Conservation (phyloP, 768 basidiomycete species). For the Suillus paluster region DNA sequence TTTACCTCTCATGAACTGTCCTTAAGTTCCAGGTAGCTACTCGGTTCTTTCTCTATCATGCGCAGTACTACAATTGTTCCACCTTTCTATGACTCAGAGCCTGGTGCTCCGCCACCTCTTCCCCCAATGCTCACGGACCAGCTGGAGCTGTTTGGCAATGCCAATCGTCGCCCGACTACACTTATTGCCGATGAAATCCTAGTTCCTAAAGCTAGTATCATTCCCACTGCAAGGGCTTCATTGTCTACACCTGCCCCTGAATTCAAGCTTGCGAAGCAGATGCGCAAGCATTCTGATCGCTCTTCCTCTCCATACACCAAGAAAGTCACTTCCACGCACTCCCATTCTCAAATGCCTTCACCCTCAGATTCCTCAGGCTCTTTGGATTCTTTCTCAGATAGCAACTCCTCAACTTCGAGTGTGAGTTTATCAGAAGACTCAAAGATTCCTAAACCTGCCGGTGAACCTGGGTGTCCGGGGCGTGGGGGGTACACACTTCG, state of each 20-base stretch:
- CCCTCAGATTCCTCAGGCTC: neutral
- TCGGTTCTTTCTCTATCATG: constrained; percentile 1
- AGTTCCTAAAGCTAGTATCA: neutral
- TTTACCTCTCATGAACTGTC: neutral
- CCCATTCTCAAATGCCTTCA: neutral
- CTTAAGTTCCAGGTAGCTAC: neutral
- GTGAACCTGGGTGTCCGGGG: constrained; percentile 26
- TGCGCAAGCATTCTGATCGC: neutral
- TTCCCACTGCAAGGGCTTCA: neutral
- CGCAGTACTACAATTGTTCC: neutral
- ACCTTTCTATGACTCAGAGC: constrained; percentile 4
- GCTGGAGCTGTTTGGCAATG: constrained; percentile 2
- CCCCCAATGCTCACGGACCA: constrained; percentile 9
- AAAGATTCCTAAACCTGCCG: constrained; percentile 30
- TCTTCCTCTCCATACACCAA: neutral
- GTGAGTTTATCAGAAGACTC: constrained; percentile 10
- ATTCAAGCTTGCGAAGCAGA: neutral
- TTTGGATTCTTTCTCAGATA: constrained; percentile 1
- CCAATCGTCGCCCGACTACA: neutral
- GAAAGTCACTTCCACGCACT: neutral
- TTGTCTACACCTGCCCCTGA: neutral
- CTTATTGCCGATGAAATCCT: constrained; percentile 9
- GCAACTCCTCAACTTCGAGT: neutral
- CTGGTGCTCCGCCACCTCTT: neutral
- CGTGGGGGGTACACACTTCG: constrained; percentile 30